Evolutionary conservation across 768 basidiomycete genomes (phyloP).

Genomic region (Suillus americanus): DNA sequence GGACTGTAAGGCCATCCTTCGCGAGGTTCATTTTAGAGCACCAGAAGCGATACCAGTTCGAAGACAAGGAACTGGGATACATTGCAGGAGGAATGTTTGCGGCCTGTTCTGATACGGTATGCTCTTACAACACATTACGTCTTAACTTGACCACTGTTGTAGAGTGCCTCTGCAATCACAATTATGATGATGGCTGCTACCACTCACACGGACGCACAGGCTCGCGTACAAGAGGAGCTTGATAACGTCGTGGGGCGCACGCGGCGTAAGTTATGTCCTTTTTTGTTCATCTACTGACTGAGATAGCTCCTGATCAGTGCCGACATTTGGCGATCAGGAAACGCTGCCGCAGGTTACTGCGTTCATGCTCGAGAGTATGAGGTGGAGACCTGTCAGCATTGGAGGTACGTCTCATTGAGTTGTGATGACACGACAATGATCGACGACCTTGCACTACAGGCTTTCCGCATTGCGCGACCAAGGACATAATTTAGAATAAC

Average conservation of each 20-base stretch:
- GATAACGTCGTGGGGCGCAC: slow-evolving; percentile 48
- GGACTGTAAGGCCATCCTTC: slow-evolving; percentile 31
- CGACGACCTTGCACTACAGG: slow-evolving; percentile 34
- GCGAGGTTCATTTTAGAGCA: slow-evolving; percentile 38
- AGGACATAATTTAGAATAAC: too few relatives aligned
- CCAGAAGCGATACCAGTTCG: slow-evolving; percentile 30
- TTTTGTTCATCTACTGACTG: background rate
- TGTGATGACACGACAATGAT: background rate
- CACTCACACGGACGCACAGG: slow-evolving; percentile 48
- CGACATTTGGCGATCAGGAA: slow-evolving; percentile 35
- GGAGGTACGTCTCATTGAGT: slow-evolving; percentile 21
- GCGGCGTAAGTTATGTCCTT: slow-evolving; percentile 14
- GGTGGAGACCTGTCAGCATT: slow-evolving; percentile 38
- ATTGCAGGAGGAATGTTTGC: slow-evolving; percentile 43
- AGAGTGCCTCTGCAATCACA: slow-evolving; percentile 49
- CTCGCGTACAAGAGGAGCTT: slow-evolving; percentile 50
- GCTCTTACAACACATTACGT: slow-evolving; percentile 5
- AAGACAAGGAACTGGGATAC: slow-evolving; percentile 37
- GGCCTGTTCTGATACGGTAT: slow-evolving; percentile 41
- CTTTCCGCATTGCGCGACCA: too few relatives aligned
- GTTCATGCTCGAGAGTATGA: slow-evolving; percentile 34
- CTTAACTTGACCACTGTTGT: background rate
- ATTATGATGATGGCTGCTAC: slow-evolving; percentile 56
- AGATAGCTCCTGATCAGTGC: slow-evolving; percentile 23
- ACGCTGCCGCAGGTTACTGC: slow-evolving; percentile 35